Evolutionary conservation across 2,329 filamentous ascomycete species (phyloP).

Genomic region (Furcasterigmium sp.): DNA sequence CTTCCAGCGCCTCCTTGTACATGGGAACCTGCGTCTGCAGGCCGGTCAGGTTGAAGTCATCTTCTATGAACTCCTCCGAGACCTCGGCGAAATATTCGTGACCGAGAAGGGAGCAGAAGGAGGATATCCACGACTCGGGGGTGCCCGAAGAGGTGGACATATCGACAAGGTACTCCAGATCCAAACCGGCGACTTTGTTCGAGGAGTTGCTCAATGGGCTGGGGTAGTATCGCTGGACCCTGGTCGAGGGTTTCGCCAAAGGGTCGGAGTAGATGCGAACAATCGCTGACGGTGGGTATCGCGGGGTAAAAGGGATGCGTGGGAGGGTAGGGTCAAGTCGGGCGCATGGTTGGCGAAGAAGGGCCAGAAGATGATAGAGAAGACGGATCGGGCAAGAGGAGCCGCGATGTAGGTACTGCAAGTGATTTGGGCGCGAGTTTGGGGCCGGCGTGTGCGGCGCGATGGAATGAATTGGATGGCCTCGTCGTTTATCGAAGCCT

Average conservation of each 20-base stretch:
- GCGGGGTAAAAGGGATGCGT: not conserved
- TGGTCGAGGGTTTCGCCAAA: too few species aligned
- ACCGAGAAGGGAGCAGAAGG: slow-evolving; percentile 90
- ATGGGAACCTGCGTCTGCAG: slow-evolving; percentile 92
- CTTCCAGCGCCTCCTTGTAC: slow-evolving; percentile 97
- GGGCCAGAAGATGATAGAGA: too few species aligned
- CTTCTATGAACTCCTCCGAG: slow-evolving; percentile 97
- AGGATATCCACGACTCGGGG: slow-evolving; percentile 93
- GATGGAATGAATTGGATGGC: not conserved
- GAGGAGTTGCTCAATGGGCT: not conserved
- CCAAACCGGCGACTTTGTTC: slow-evolving; percentile 2
- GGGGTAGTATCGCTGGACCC: too few species aligned
- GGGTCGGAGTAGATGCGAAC: too few species aligned
- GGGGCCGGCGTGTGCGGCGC: too few species aligned
- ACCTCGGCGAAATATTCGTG: slow-evolving; percentile 99
- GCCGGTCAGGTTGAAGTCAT: slow-evolving; percentile 98
- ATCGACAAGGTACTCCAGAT: slow-evolving; percentile 10
- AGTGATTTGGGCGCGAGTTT: too few species aligned
- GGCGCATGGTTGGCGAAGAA: not conserved
- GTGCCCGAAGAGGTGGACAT: slow-evolving; percentile 59
- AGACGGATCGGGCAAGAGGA: too few species aligned
- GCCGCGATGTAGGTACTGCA: too few species aligned
- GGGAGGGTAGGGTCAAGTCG: not conserved
- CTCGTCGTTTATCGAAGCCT: not conserved
- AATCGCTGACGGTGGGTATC: not conserved